Evolutionary conservation across 2,329 filamentous ascomycete species (phyloP), one percentile per base, ranked within the genome.

Genomic region (Aspergillus neoniger): DNA sequence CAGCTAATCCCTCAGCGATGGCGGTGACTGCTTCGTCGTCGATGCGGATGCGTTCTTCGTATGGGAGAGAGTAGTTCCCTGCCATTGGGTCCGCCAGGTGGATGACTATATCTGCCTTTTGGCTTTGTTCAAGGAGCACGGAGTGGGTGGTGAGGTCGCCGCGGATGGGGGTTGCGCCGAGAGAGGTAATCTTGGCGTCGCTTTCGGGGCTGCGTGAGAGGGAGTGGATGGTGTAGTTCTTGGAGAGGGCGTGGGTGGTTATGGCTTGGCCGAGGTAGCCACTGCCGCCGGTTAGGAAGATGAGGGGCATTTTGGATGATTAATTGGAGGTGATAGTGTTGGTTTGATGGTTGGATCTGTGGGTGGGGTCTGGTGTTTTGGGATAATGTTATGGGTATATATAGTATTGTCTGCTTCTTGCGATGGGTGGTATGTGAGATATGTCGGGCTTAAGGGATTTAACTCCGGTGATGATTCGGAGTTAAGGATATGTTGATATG

Each of bases 241-340:
- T 66, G 10, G 25, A 19, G 2, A 15, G 8, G 15, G 81, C 74
- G 38, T 78, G 75, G 54, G 76, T 58, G n/a, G 76, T 71, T 17
- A 80, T 71, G 9, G 74, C 70, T 28, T 68, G 65, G 63, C 80
- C 80, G 58, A 82, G 72, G 60, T 78, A 80, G 65, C 80, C 79
- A 4, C 78, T 75, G 3, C 78, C 73, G 39, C 80, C 80, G 6
- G 80, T 81, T 51, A 81, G 70, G 64, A 79, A 79, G 60, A 78
- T 32, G 0, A 23, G 41, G 41, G 41, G 19, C 41, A 44, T 44
- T 1, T 32, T 32, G 12, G 5, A 0, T 23, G 41, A 14, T 17
- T 12, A 7, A 4, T 21, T 17, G 10, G 30, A 32, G 9, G 4
- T 43, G 0, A 0, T 39, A 5, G 10, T 15, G 4, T 21, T 6